These are phyloP conservation scores for Flaveria bidentis DNA, from an alignment of 129 eudicot genomes.

Conservation along the genomic window DNA sequence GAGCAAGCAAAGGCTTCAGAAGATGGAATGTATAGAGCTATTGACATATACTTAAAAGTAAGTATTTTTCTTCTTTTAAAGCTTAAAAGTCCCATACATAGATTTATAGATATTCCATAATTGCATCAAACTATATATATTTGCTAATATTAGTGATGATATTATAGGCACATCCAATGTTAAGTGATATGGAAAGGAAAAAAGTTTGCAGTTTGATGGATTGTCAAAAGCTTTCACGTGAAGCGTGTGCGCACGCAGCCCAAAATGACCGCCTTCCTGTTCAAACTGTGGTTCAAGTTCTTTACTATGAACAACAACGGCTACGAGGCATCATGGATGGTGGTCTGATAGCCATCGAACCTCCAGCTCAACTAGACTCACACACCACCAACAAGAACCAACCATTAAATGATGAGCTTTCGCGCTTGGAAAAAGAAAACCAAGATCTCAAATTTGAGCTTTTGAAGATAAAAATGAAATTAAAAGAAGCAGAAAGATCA, in stretches of 20 bases:
- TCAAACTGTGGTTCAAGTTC: slow-evolving; percentile 93
- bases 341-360: slow-evolving; percentile 27
- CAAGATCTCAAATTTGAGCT: slow-evolving; percentile 88
- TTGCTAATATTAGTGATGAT: not conserved
- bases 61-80: slow-evolving; percentile 7
- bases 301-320: slow-evolving; percentile 91
- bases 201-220: slow-evolving; percentile 94
- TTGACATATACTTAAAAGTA: slow-evolving; percentile 88
- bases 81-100: not conserved
- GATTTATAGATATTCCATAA: too few relatives aligned
- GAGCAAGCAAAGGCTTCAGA: slow-evolving; percentile 74
- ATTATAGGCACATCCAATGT: slow-evolving; percentile 77
- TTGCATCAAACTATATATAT: not conserved
- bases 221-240: slow-evolving; percentile 89
- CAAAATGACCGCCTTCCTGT: slow-evolving; percentile 90
- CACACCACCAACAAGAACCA: slow-evolving; percentile 31
- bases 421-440: slow-evolving; percentile 60
- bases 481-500: slow-evolving; percentile 58
- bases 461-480: slow-evolving; percentile 59
- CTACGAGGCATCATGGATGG: slow-evolving; percentile 60
- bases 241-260: slow-evolving; percentile 98
- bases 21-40: slow-evolving; percentile 95
- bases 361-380: slow-evolving; percentile 34
- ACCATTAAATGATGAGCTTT: slow-evolving; percentile 45
- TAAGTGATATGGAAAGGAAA: slow-evolving; percentile 75